Conservation (phyloP, 495 filamentous ascomycete genomes). For the Rusavskia elegans region DNA sequence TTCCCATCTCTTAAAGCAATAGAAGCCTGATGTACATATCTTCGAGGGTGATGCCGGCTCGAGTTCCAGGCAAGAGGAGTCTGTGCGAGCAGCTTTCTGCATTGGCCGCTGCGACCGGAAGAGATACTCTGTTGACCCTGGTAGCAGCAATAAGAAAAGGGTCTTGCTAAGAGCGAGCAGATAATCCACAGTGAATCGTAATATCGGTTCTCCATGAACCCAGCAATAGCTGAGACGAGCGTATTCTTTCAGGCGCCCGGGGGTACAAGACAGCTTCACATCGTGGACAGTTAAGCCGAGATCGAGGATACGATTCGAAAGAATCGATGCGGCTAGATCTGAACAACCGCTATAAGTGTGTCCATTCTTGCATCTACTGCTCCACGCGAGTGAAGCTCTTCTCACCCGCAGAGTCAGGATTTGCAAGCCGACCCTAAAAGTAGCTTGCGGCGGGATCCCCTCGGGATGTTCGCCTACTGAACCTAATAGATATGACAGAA, state of each 20-base stretch:
- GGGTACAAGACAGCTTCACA: background rate
- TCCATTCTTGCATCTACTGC: background rate
- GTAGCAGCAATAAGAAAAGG: no score
- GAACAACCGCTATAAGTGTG: background rate
- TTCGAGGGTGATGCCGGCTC: background rate
- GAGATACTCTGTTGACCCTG: constrained; percentile 1
- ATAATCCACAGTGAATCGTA: no score
- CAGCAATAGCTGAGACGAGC: constrained; percentile 4
- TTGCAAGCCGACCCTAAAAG: background rate
- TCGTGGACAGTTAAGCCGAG: background rate
- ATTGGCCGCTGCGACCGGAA: constrained; percentile 12
- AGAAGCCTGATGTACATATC: background rate
- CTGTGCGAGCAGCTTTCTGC: background rate
- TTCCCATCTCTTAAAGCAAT: background rate
- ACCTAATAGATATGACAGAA: background rate
- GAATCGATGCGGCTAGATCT: background rate
- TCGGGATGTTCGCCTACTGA: background rate
- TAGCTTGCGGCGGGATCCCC: background rate
- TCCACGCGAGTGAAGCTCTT: background rate
- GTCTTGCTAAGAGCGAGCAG: no score
- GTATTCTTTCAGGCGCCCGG: background rate
- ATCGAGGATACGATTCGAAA: background rate
- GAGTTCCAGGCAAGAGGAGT: background rate
- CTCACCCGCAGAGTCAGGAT: background rate
- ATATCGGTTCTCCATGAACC: background rate